Evolutionary conservation across 2,329 filamentous ascomycete species (phyloP), one percentile per base, ranked within the genome.

Genomic region (Colletotrichum tamarilloi): DNA sequence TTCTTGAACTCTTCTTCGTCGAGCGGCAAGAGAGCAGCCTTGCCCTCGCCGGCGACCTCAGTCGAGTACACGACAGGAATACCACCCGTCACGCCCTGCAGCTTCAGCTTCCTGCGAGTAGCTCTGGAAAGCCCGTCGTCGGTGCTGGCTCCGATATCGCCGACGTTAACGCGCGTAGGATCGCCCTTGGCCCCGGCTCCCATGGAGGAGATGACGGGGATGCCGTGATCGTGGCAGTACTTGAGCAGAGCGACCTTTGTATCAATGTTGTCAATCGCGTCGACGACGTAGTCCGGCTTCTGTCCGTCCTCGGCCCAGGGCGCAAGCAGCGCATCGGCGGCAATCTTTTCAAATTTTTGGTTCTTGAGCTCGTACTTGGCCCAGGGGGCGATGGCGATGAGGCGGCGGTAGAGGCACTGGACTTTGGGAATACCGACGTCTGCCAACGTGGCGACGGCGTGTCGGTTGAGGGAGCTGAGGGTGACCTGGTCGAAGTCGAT

Each of bases 401-500:
- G 85, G 38, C 96, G 88, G 71, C 92, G 91, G 78, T 92, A 89
- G 64, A 99, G 90, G 77, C 94, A 97, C 68, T 93, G 90, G 1
- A 99, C 97, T 84, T 99, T 99, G 9, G 95, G 91, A 14, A 93
- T 95, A 28, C 97, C 97, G 1, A 99, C 97, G 79, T 99, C 97
- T 19, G 95, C 94, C 7, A 98, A 87, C 0, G 96, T 98, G 5
- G 97, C 97, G 1, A 99, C 93, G 9, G 97, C 95, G 83, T 99
- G 97, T n/a, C 97, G 88, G 82, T 99, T 99, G 67, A 99, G 86
- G 3, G 95, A 98, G 75, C 94, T 97, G 57, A 99, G 87, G 0
- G 95, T 97, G 42, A 99, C 96, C 87, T 99, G 97, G 81, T 99
- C 97, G 81, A 99, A 99, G 82, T 99, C 97, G 77, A 99, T 91